These are phyloP conservation scores for Tanacetum coccineum DNA, from an alignment of 129 eudicot species.

Conservation along the genomic window DNA sequence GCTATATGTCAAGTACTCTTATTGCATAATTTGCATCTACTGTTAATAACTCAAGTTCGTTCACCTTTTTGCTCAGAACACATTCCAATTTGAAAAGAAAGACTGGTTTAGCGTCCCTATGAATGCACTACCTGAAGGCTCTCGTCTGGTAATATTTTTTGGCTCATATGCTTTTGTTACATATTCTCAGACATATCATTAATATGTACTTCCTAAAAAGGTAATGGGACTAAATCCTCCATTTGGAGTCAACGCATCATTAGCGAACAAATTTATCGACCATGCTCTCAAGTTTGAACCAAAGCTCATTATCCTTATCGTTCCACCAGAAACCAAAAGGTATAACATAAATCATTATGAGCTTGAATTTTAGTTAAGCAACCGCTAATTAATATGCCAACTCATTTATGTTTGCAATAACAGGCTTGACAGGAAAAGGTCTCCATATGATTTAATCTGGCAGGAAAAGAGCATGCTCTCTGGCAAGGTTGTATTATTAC, in stretches of 20 bases:
- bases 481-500: conserved; percentile 42
- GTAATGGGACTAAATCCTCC: conserved; percentile 76
- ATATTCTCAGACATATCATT: neutral
- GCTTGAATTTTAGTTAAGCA: conserved; percentile 5
- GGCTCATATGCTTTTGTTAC: conserved; percentile 3
- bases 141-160: conserved; percentile 38
- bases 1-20: neutral
- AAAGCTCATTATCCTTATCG: conserved; percentile 55
- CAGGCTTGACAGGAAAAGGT: conserved; percentile 41
- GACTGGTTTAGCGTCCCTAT: conserved; percentile 50
- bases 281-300: conserved; percentile 57
- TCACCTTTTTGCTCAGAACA: conserved; percentile 33
- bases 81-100: conserved; percentile 42
- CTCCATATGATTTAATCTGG: conserved; percentile 52
- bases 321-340: conserved; percentile 51
- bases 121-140: conserved; percentile 41
- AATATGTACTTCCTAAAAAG: conserved; percentile 26
- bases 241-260: conserved; percentile 43
- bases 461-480: conserved; percentile 41
- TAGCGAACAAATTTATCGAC: conserved; percentile 54
- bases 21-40: neutral
- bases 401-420: conserved; percentile 14
- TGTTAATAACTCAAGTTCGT: neutral
- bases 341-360: neutral
- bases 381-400: neutral